Evolutionary conservation across 2,329 filamentous ascomycete genomes (phyloP), one percentile per base, ranked within the genome.

Genomic region (Didymella lethalis): DNA sequence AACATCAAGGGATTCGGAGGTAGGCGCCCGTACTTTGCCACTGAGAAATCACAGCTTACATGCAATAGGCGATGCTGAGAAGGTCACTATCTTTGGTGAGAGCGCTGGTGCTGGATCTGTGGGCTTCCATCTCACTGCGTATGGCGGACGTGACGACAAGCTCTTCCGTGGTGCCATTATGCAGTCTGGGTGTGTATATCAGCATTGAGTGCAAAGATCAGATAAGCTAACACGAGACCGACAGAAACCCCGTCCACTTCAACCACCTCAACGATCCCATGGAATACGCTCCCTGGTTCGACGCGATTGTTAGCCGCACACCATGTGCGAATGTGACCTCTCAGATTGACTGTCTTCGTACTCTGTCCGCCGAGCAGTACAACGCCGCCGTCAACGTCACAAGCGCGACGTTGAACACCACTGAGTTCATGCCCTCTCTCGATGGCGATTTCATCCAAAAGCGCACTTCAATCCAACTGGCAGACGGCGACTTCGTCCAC

Each of bases 401-500:
- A 2, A 65, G 61, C 28, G 32, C 48, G 40, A 73, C 66, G 26
- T 32, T 68, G 29, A 66, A 64, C 11, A 66, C 74, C 4, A 71
- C 62, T n/a, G 31, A 29, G 20, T 81, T 75, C 71, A 77, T 74
- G 49, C 81, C 81, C 0, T 74, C 80, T 10, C 68, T 86, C 31
- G 87, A 89, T 63, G 83, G 83, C 0, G 84, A 87, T 65, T 81
- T 88, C 50, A 77, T 89, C 18, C 75, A 77, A 10, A 80, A 81
- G 7, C 83, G 81, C 61, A 82, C 81, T 1, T 84, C 83, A 10
- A 71, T 81, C 7, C 85, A 88, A 64, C 77, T 91, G 6, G 75
- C 78, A 1, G 72, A 81, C 5, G 87, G 87, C 46, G 81, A 82
- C 18, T 90, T 90, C 63, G 84, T 89, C 55, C 81, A 85, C 51